Base-by-base conservation (phyloP, 345 rosid species). In the Xanthoceras sorbifolium region DNA sequence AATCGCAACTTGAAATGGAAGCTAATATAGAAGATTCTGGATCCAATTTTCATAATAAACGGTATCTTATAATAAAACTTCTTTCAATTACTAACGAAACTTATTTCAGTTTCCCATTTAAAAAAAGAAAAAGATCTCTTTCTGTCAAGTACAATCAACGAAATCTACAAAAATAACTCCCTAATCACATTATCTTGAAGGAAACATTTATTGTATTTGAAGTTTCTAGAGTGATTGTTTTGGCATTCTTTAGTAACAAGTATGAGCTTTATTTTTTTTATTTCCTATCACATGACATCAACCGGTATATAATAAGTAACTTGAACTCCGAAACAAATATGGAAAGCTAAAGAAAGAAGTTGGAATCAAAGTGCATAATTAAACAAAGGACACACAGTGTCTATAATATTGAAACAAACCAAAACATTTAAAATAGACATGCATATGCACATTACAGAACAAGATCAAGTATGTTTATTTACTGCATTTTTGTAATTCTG, bases 401-500 rank as follows among this genome's bases (percentile, higher is more conserved):
- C 68, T 26, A 42, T 28, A 42, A 44, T 28, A 61, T n/a, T 26
- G 40, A 62, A 64, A 29, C 29, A 74, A 64, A 14, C 15, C 28
- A 74, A 50, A 2, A 12, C 12, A 12, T 38, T 62, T 42, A 44
- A 22, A 67, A 67, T 61, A 81, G 42, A 65, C 29, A 68, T 67
- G 42, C 78, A 25, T 40, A 77, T 62, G 31, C 32, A 50, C 63
- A 74, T 40, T 17, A 74, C 78, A 84, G 69, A 64, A 89, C 11
- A 57, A 73, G 84, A 73, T 78, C 26, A 62, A 81, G 83, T 23
- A 68, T 80, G 75, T 74, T 69, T 64, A 81, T 80, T 91, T 90
- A 95, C 99, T 64, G 99, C 99, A 67, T 85, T 91, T 90, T 84
- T 93, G 83, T 95, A 95, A 84, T 87, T 93, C 85, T 89, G 92